Conservation (phyloP, 2,329 filamentous ascomycete genomes). For the Fusarium sp. region DNA sequence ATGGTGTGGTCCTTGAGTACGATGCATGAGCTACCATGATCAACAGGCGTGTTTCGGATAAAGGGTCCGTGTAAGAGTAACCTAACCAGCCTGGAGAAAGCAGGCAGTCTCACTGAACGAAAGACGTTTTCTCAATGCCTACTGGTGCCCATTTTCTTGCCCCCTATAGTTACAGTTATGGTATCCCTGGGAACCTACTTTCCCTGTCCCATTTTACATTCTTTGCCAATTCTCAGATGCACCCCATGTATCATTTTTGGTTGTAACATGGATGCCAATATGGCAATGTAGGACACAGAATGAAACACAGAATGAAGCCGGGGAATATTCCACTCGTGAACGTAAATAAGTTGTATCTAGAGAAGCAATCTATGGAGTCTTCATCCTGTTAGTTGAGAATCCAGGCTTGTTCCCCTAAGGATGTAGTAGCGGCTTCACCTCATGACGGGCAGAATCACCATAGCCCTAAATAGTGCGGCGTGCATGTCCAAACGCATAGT, state of each 20-base stretch:
- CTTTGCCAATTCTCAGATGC: background rate
- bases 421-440: background rate
- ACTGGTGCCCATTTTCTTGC: background rate
- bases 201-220: background rate
- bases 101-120: background rate
- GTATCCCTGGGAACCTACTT: background rate
- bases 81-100: background rate
- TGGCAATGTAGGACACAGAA: background rate
- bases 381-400: background rate
- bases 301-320: background rate
- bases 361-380: background rate
- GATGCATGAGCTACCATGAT: background rate
- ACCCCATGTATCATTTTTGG: background rate
- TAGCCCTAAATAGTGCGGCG: too few relatives aligned
- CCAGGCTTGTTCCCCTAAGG: background rate
- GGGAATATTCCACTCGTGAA: background rate
- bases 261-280: background rate
- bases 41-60: background rate
- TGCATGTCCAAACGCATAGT: background rate
- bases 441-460: background rate
- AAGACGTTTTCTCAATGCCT: background rate
- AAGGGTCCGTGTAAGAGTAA: background rate
- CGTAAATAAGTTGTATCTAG: background rate
- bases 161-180: background rate
- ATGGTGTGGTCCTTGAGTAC: background rate